Evolutionary conservation across 2,329 filamentous ascomycete genomes (phyloP), one percentile per base, ranked within the genome.

Genomic region (Exophiala spinifera): DNA sequence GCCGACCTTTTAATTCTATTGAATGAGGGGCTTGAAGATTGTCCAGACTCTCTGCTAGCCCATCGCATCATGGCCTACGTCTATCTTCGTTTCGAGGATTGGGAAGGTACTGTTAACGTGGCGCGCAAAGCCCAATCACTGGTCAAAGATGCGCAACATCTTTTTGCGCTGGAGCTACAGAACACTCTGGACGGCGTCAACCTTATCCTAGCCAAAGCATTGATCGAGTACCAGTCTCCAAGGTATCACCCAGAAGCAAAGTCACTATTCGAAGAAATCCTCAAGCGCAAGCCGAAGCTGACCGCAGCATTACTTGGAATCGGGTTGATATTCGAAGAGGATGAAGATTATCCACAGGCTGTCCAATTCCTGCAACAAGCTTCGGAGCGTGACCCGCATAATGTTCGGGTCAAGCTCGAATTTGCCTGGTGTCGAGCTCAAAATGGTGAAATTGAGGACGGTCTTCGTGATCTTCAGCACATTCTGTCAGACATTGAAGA

Each of bases 341-440:
- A 96, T 61, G 87, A 96, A 65, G 88, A 97, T 59, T 96, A 89
- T 64, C 78, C 82, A 44, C 80, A 89, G 64, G 94, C 95, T 0
- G 84, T 91, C 36, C 81, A 87, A 23, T 96, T 95, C 65, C 74
- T 99, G 11, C 80, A 80, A 36, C 82, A 89, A 59, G 94, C 94
- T 1, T 70, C 95, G 21, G 69, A 84, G 60, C 82, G 88, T 20
- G 89, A 96, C 65, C 75, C 79, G 1, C 75, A 76, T 10, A 96
- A 96, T 62, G 76, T 91, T 17, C 86, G 85, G 25, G 86, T 99
- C 40, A 86, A 84, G 51, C 87, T 88, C 14, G 95, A 99, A 71
- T 84, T 90, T 15, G 92, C 91, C 1, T 99, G 94, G 94, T 91
- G 94, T 59, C 89, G 88, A 66, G 89, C 91, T 8, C 79, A 95